phyloP scores from a whole-genome alignment of 495 filamentous ascomycete species.

The Chaetomium cochliodes region DNA sequence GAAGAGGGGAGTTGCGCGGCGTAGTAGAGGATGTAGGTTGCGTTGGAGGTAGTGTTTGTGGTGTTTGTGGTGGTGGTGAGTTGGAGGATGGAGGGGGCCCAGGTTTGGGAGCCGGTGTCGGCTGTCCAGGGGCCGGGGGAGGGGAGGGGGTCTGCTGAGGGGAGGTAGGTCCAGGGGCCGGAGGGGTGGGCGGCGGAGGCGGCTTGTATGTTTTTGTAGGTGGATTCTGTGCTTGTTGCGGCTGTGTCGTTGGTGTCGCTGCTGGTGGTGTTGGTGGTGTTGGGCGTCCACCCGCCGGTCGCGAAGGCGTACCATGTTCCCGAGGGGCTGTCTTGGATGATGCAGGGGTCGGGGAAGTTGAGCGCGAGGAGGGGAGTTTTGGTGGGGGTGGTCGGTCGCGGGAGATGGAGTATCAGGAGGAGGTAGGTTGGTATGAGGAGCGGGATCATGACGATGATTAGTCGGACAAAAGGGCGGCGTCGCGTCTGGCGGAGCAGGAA shows the following conservation, averaged over 20 bases:
- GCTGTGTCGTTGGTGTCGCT: not conserved
- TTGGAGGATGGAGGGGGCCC: conserved; percentile 52
- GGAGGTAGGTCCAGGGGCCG: conserved; percentile 35
- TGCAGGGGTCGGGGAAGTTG: conserved; percentile 42
- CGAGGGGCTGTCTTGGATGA: conserved; percentile 31
- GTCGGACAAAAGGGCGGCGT: not conserved
- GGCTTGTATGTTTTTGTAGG: conserved; percentile 37
- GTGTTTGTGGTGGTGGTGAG: conserved; percentile 28
- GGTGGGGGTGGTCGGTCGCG: not conserved
- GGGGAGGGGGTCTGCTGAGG: conserved; percentile 32
- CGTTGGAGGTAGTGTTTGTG: too few species aligned
- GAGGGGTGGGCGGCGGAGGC: conserved; percentile 30
- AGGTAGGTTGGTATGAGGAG: not conserved
- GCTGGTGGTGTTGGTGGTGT: not conserved
- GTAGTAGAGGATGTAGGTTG: conserved; percentile 61
- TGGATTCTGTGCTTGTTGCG: not conserved
- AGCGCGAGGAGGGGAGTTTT: conserved; percentile 17
- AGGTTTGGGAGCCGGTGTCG: conserved; percentile 35
- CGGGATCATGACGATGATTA: not conserved
- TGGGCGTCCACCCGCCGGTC: conserved; percentile 28
- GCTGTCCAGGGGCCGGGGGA: conserved; percentile 33
- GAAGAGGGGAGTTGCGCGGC: conserved; percentile 47
- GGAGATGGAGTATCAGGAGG: conserved; percentile 5
- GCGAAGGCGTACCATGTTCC: conserved; percentile 43
- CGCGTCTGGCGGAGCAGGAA: not conserved